A percentile compares a stretch with the other conserved stretches of the same genome.
phyloP scores from a whole-genome alignment of 192 early-diverging fungal genomes.

The Backusella luteola region DNA sequence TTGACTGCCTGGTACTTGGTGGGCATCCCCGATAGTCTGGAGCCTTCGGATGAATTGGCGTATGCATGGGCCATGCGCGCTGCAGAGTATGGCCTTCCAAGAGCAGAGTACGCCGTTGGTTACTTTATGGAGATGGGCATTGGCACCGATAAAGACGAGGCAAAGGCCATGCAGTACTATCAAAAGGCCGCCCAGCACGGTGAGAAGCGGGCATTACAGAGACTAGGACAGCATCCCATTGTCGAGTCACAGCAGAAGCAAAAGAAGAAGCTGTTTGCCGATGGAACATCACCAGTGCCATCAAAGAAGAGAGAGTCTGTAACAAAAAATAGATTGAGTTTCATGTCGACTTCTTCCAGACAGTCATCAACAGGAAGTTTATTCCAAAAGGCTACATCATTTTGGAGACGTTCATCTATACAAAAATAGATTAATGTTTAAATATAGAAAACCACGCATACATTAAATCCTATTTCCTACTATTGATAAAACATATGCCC shows the following conservation, averaged over 20 bases:
- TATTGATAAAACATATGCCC: background rate
- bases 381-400: background rate
- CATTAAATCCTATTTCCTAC: background rate
- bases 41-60: conserved; percentile 45
- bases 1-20: conserved; percentile 62
- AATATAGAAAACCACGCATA: background rate
- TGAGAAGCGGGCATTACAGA: conserved; percentile 50
- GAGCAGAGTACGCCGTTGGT: conserved; percentile 60
- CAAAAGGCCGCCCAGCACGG: conserved; percentile 61
- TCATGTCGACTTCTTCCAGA: background rate
- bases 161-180: conserved; percentile 57
- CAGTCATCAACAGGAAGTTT: background rate
- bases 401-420: background rate
- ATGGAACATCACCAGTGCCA: background rate
- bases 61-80: conserved; percentile 55
- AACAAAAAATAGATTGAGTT: background rate
- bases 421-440: background rate
- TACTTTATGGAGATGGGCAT: conserved; percentile 62
- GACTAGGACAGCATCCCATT: conserved; percentile 19
- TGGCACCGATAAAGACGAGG: conserved; percentile 46
- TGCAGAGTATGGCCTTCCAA: conserved; percentile 46
- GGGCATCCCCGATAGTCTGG: conserved; percentile 42
- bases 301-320: background rate
- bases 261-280: background rate
- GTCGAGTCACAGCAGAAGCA: background rate